Base-by-base conservation (phyloP, 2,329 filamentous ascomycete genomes). In the Helicocarpus griseus region DNA sequence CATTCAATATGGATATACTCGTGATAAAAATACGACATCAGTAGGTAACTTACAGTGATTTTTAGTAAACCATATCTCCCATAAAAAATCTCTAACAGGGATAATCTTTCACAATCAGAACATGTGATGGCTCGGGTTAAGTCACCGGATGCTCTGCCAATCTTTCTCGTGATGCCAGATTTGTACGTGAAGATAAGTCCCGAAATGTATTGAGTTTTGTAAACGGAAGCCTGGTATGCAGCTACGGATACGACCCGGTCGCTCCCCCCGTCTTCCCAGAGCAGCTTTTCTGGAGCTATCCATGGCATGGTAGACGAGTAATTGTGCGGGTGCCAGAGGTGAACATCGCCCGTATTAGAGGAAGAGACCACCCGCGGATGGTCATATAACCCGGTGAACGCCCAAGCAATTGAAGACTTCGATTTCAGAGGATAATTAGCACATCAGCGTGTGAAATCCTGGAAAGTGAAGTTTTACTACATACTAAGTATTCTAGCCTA, bases 361-460 rank as follows among this genome's bases (percentile, higher is more conserved):
- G 26, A 46, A 29, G 39, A 45, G 49, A 46, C 28, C 17, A 51
- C 49, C 4, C 49, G 49, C 28, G 41, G 41, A 33, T 51, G 49
- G 35, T 51, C 49, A 29, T 22, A 45, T 17, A 8, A 14, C 1
- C 19, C 31, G 26, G 44, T 51, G 31, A 51, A 51, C 21, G 49
- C 49, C 49, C 49, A 51, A 35, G 22, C 31, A 35, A 51, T 26
- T 29, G 28, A 45, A 28, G 13, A 24, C 49, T 51, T 46, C 13
- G 6, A 33, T 33, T 33, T 13, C 6, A 33, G 29, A 13, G 29
- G 4, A 51, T 2, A 28, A 22, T 14, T 28, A n/a, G 39, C 28
- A 47, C 7, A 29, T 26, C 14, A 35, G 13, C 11, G 19, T 13
- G 29, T 33, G 29, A 33, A 33, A 33, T 33, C 29, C 29, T 13